Percentiles rank a stretch among this genome's conserved stretches.
These are phyloP conservation scores for Volvariella volvacea DNA, from an alignment of 1,284 basidiomycete genomes.

Conservation along the genomic window DNA sequence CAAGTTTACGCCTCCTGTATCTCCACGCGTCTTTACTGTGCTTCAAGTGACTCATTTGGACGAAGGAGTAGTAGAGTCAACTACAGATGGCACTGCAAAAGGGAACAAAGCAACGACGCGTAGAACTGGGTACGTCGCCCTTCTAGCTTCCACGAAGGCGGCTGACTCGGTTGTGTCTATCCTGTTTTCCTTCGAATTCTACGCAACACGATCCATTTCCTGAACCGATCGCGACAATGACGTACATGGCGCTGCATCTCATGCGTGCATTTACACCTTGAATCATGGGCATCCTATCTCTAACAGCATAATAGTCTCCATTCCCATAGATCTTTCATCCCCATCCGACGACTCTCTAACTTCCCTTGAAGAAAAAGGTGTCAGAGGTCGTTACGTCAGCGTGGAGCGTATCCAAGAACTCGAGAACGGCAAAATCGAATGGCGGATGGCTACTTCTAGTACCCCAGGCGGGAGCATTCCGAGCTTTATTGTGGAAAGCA, in stretches of 20 bases:
- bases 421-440: conserved; percentile 59
- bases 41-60: conserved; percentile 51
- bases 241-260: too few relatives aligned
- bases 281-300: not conserved
- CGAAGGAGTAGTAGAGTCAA: not conserved
- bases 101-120: conserved; percentile 39
- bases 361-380: conserved; percentile 59
- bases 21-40: conserved; percentile 70
- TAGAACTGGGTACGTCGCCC: conserved; percentile 40
- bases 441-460: conserved; percentile 77
- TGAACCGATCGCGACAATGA: not conserved
- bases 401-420: conserved; percentile 62
- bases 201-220: not conserved
- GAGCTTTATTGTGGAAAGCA: conserved; percentile 49
- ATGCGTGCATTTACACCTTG: too few relatives aligned
- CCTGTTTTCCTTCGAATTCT: not conserved
- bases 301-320: conserved; percentile 57
- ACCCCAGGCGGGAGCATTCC: conserved; percentile 66
- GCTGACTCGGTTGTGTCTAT: too few relatives aligned
- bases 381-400: conserved; percentile 62
- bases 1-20: conserved; percentile 60
- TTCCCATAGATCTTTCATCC: conserved; percentile 58
- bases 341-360: conserved; percentile 45
- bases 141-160: not conserved
- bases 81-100: too few relatives aligned